Conservation (phyloP, 108 stramenopile genomes). For the Hondaea fermentalgiana region DNA sequence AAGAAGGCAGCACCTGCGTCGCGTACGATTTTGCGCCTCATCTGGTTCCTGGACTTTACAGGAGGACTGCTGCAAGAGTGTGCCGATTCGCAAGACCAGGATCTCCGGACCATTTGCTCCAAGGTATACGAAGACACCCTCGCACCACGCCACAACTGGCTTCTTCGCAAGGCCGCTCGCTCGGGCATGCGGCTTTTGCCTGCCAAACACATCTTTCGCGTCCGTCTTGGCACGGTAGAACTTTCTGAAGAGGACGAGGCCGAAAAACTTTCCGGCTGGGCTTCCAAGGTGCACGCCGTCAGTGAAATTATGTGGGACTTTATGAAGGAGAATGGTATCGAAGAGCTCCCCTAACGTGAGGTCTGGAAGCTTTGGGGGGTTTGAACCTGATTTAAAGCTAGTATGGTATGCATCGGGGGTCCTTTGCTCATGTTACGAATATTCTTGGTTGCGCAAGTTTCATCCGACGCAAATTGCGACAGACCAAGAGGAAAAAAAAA, state of each 20-base stretch:
- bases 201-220: background rate
- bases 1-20: conserved; percentile 5
- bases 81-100: background rate
- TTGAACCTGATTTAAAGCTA: background rate
- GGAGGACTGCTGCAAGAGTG: background rate
- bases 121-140: background rate
- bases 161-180: background rate
- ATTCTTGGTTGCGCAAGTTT: no score
- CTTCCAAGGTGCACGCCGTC: background rate
- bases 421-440: no score
- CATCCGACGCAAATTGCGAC: no score
- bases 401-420: no score
- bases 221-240: background rate
- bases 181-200: background rate
- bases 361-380: background rate
- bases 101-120: background rate
- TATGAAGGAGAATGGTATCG: background rate
- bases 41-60: conserved; percentile 12
- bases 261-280: background rate
- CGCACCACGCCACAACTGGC: background rate
- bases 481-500: no score
- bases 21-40: background rate
- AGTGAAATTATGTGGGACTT: background rate
- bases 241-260: background rate
- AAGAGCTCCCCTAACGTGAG: background rate